Conservation (phyloP, 352 stramenopile genomes). For the Pythium apleroticum region DNA sequence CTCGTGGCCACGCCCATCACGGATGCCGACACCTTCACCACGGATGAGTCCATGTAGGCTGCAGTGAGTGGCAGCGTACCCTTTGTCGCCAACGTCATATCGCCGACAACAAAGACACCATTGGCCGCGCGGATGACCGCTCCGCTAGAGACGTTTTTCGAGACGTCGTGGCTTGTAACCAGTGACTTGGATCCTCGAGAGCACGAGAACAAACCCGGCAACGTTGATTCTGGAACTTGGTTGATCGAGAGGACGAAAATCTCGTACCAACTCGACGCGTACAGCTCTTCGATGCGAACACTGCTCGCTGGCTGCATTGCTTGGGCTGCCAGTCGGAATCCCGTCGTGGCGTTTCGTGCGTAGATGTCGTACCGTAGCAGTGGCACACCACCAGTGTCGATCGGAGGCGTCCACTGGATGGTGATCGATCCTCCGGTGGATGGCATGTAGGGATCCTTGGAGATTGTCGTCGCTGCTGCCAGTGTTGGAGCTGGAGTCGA, state of each 20-base stretch:
- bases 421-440: constrained; percentile 57
- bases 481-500: constrained; percentile 34
- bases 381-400: constrained; percentile 50
- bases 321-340: constrained; percentile 34
- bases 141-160: constrained; percentile 29
- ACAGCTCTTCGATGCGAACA: constrained; percentile 31
- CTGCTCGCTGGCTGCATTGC: constrained; percentile 5
- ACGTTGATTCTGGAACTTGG: background rate
- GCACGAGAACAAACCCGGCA: constrained; percentile 44
- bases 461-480: constrained; percentile 29
- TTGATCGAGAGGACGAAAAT: constrained; percentile 56
- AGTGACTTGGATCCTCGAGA: constrained; percentile 31
- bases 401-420: constrained; percentile 44
- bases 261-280: constrained; percentile 44
- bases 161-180: constrained; percentile 41
- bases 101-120: constrained; percentile 34
- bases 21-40: constrained; percentile 28
- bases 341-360: constrained; percentile 23
- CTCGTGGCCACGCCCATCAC: constrained; percentile 32
- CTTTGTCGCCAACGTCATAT: constrained; percentile 37
- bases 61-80: constrained; percentile 34
- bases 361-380: constrained; percentile 38
- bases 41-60: constrained; percentile 22
- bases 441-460: background rate
- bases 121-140: constrained; percentile 31